Base-by-base conservation (phyloP, 2,329 filamentous ascomycete species). In the Hawksworthiomyces lignivorus region DNA sequence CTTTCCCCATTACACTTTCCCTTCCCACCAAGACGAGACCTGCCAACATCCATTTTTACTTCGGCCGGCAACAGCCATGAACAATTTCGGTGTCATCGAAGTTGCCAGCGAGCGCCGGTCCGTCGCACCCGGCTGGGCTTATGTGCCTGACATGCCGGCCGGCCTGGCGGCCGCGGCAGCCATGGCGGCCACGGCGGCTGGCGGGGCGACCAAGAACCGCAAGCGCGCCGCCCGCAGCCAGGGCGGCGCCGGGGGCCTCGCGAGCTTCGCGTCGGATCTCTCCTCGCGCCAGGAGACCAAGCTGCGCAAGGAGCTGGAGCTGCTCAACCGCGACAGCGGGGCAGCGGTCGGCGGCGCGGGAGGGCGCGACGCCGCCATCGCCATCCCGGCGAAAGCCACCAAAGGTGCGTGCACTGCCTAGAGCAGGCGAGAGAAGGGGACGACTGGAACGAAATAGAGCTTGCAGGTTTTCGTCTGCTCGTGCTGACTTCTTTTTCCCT, bases 91-190 rank as follows among this genome's bases (percentile, higher is more conserved):
- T 54, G 87, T 97, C 54, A 81, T 94, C 62, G 83, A 94, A 53
- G 69, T 96, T 44, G 84, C 87, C 27, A 80, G 77, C 56, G 69
- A 79, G 21, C 79, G 78, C 47, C 80, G 79, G 14, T 76, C 77
- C 33, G 69, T 75, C 33, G 84, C 87, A 1, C 88, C 90, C 1
- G 90, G 90, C 55, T 97, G 88, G 84, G 87, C 87, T 11, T 95
- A 95, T 59, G 86, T 96, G 2, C 81, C 88, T 22, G 87, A 95
- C 57, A 80, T 75, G 17, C 34, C 45, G 58, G 73, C 61, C 31
- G 71, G 75, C 43, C 72, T 77, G 42, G 71, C 75, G 9, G 72
- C 73, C 51, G 60, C 67, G 38, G 70, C 54, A 59, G 72, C 46
- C 67, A 63, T 40, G 65, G 30, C 19, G 17, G 31, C n/a, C 4